Percentiles rank a stretch among this genome's conserved stretches.
Conservation (phyloP, 495 filamentous ascomycete genomes). For the Aspergillus kassunensis region DNA sequence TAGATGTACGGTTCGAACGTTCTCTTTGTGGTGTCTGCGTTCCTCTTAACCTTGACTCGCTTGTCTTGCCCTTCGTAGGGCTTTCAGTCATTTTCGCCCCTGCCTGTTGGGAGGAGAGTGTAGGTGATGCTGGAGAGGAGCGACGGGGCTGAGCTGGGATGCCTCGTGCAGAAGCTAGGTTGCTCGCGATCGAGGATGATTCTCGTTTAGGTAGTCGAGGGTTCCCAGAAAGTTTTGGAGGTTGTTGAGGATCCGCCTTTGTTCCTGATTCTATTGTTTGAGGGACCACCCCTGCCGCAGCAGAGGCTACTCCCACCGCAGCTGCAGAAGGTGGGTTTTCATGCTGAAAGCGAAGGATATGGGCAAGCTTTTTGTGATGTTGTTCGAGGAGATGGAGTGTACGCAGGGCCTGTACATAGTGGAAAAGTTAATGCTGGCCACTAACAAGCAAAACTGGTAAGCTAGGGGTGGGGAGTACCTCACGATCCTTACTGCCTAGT, state of each 20-base stretch:
- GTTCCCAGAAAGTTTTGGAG: conserved; percentile 34
- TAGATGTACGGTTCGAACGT: conserved; percentile 20
- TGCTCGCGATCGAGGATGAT: conserved; percentile 84
- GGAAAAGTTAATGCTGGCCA: neutral
- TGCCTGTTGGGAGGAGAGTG: conserved; percentile 68
- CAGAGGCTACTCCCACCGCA: neutral
- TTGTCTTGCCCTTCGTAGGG: conserved; percentile 42
- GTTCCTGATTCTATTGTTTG: conserved; percentile 21
- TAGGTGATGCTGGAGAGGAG: conserved; percentile 59
- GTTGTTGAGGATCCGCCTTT: conserved; percentile 34
- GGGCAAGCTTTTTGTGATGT: conserved; percentile 77
- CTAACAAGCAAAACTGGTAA: neutral
- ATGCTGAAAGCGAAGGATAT: conserved; percentile 68
- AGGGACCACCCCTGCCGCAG: conserved; percentile 1
- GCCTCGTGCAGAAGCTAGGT: conserved; percentile 82
- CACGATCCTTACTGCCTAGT: conserved; percentile 66
- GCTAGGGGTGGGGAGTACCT: conserved; percentile 44
- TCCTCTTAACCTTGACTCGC: conserved; percentile 34
- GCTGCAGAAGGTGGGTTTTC: conserved; percentile 46
- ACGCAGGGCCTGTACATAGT: conserved; percentile 58
- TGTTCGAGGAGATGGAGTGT: conserved; percentile 79
- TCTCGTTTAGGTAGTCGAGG: conserved; percentile 58
- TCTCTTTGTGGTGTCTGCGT: conserved; percentile 22
- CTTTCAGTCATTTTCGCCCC: conserved; percentile 65
- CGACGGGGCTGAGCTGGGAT: conserved; percentile 68